Evolutionary conservation across 768 basidiomycete species (phyloP).

Genomic region (Panaeolus papilionaceus): DNA sequence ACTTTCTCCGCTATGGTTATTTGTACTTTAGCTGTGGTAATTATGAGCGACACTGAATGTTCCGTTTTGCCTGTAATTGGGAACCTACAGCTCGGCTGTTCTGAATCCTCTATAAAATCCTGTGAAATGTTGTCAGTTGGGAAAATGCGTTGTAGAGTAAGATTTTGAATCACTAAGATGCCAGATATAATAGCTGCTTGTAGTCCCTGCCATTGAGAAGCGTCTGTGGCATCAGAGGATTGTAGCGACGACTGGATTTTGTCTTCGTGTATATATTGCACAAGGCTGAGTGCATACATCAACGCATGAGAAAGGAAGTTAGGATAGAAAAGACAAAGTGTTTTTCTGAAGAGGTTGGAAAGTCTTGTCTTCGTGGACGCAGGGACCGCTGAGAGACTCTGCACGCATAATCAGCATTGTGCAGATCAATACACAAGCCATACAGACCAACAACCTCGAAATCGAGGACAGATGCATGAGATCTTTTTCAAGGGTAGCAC

Average conservation of each 20-base stretch:
- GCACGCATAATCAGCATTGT: slow-evolving; percentile 11
- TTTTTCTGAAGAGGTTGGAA: slow-evolving; percentile 45
- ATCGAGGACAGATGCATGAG: not conserved
- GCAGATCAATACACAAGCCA: not conserved
- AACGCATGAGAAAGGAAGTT: slow-evolving; percentile 45
- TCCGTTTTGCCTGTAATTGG: not conserved
- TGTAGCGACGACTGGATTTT: slow-evolving; percentile 39
- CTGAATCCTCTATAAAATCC: slow-evolving; percentile 30
- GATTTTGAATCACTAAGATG: slow-evolving; percentile 24
- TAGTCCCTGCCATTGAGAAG: slow-evolving; percentile 49
- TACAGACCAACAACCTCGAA: not conserved
- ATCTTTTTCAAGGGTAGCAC: not conserved
- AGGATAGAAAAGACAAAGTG: slow-evolving; percentile 51
- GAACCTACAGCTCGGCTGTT: slow-evolving; percentile 17
- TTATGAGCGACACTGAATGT: not conserved
- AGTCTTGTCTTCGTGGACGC: slow-evolving; percentile 44
- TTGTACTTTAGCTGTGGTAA: slow-evolving; percentile 11
- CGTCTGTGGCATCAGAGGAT: slow-evolving; percentile 23
- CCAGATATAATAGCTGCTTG: slow-evolving; percentile 59
- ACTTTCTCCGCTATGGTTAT: slow-evolving; percentile 23
- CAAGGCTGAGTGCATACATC: slow-evolving; percentile 46
- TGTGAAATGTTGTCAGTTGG: slow-evolving; percentile 17
- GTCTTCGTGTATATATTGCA: slow-evolving; percentile 43
- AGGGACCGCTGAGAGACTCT: slow-evolving; percentile 49
- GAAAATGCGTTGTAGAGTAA: not conserved